Base-by-base conservation (phyloP, 1,139 yeast genomes). In the Scheffersomyces titani region DNA sequence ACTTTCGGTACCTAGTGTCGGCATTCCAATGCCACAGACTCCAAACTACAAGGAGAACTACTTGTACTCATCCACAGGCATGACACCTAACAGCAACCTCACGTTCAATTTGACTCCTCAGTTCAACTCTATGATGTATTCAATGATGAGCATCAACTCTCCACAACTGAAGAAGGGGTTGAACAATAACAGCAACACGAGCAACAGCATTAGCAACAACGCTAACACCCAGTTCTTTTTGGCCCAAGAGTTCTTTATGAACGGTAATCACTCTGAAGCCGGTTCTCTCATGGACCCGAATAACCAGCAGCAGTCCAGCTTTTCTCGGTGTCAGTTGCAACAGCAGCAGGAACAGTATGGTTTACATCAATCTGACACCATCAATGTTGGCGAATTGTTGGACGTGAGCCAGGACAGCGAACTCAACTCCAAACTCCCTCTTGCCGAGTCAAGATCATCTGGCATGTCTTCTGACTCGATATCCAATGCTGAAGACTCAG, bases 21-120 rank as follows among this genome's bases (percentile, higher is more conserved):
- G 54, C 44, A 44, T 56, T 49, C 61, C 56, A 36, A 57, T 65
- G 49, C 81, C 81, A 1, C 78, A 73, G 57, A 77, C 82, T 9
- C 81, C 82, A 5, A 72, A 71, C 57, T 62, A 59, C 48, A 75
- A 71, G 55, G 80, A 76, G 19, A 70, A 70, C 61, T 74, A 69
- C 55, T 59, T 69, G 49, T 67, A 69, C 53, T 62, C 72, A 19
- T 63, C 70, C 20, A 71, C 72, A 13, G 80, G 80, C 1, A 66
- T 75, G 48, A 77, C 81, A 3, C 81, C 81, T 4, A 65, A 62
- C 51, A 57, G 63, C 51, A 57, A 59, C 53, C 59, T 67, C 55
- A 64, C 70, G 13, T 73, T 71, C 62, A 77, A 75, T 61, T 71
- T 77, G 59, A 78, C 82, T 16, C 82, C 83, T 2, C 81, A 76